Evolutionary conservation across 1,284 basidiomycete species (phyloP), one percentile per base, ranked within the genome.

Genomic region (Kalmanozyma brasiliensis): DNA sequence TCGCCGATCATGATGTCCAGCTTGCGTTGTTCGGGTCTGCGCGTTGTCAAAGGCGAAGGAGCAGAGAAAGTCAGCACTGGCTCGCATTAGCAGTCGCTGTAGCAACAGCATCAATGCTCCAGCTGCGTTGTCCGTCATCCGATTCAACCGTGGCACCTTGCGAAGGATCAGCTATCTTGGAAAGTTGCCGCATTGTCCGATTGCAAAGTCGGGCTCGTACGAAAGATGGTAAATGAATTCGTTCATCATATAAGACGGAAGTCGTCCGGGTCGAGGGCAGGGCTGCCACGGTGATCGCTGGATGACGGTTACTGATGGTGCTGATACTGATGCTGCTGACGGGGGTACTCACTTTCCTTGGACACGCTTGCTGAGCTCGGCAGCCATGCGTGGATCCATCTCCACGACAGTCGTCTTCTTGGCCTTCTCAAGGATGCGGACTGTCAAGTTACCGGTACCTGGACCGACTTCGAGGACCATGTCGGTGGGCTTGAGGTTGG

Each of bases 371-470:
- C 91, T 91, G 52, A 98, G 87, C 83, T 98, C 95, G 42, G 94
- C 94, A 17, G 94, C 95, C 95, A 98, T 98, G 34, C 96, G 89
- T 70, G 96, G 96, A 82, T 98, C 96, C 93, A 98, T 96, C 47
- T 99, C 96, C 26, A 98, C 89, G 1, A 94, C 95, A 0, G 91
- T 92, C 26, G 92, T 89, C 85, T 91, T 90, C 80, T 95, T 94
- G 64, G 91, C 91, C 83, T 94, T 91, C 77, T 97, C 93, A 34
- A 99, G 85, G 68, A 99, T 98, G 76, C 91, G 87, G 16, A 97
- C 90, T 0, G 96, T 98, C 80, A 98, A 83, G 82, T 99, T 98
- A 71, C 96, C 96, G 2, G 96, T 98, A 84, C 96, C 96, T 11
- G 96, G 96, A 81, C 95, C 96, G 49, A 98, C 94, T 85, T 98